phyloP scores from a whole-genome alignment of 2,329 filamentous ascomycete genomes.

The Phyllachora maydis region DNA sequence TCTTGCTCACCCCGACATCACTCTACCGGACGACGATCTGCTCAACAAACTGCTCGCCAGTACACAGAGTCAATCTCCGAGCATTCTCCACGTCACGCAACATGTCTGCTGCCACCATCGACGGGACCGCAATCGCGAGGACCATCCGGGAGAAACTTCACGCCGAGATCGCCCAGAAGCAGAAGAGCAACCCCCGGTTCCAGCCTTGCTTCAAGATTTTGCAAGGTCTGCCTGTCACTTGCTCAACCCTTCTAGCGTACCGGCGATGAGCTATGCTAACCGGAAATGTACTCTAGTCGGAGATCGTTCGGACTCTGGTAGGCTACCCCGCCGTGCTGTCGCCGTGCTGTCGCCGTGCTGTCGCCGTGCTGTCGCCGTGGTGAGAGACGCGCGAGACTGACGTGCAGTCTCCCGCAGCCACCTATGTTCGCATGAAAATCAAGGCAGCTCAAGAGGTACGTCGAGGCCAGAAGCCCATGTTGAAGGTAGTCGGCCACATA shows the following conservation, averaged over 20 bases:
- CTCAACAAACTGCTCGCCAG: too few relatives aligned
- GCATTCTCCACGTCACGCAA: constrained; percentile 25
- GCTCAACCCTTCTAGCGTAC: too few relatives aligned
- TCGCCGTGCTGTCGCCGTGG: not conserved
- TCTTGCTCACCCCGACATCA: too few relatives aligned
- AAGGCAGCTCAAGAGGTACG: constrained; percentile 83
- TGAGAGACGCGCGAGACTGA: too few relatives aligned
- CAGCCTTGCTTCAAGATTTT: constrained; percentile 84
- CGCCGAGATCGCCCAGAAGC: constrained; percentile 60
- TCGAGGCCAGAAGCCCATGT: too few relatives aligned
- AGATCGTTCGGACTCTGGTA: constrained; percentile 81
- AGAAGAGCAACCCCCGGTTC: constrained; percentile 69
- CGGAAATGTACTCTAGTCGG: constrained; percentile 42
- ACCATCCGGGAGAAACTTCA: constrained; percentile 68
- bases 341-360: not conserved
- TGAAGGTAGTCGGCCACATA: too few relatives aligned
- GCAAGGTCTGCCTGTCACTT: constrained; percentile 58
- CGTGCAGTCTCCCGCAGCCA: constrained; percentile 37
- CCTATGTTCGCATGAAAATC: constrained; percentile 99
- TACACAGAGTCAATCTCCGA: too few relatives aligned
- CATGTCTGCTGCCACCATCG: constrained; percentile 83
- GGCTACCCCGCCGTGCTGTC: constrained; percentile 3
- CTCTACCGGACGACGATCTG: too few relatives aligned
- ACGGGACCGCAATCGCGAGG: constrained; percentile 90
- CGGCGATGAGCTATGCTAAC: too few relatives aligned